Conservation (phyloP, 2,329 filamentous ascomycete genomes). For the Raffaelea deltoideospora region DNA sequence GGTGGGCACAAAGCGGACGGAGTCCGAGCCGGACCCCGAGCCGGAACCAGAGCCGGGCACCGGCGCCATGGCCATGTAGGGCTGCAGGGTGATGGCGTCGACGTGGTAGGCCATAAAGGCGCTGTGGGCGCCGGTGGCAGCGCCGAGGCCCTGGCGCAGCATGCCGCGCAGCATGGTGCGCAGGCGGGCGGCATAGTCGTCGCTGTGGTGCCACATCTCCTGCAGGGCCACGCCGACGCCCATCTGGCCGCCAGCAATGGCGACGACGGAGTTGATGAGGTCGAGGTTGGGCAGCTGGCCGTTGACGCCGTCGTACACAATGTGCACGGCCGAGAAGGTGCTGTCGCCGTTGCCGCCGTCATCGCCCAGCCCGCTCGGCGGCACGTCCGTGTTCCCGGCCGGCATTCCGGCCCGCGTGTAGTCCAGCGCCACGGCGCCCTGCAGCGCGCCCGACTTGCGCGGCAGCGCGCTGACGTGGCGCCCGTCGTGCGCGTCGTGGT, state of each 20-base stretch:
- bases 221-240: conserved; percentile 73
- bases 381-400: not conserved
- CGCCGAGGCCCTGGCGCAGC: conserved; percentile 78
- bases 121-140: conserved; percentile 81
- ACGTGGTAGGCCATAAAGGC: conserved; percentile 97
- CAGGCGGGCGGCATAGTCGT: conserved; percentile 69
- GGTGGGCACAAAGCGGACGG: conserved; percentile 27
- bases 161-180: conserved; percentile 85
- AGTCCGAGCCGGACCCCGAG: too few relatives aligned
- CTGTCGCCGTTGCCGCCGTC: not conserved
- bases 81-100: conserved; percentile 85
- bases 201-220: conserved; percentile 70
- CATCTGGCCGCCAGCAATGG: conserved; percentile 83
- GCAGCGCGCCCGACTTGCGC: conserved; percentile 82
- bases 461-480: conserved; percentile 58
- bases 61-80: conserved; percentile 29
- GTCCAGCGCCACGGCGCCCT: conserved; percentile 86
- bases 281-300: conserved; percentile 92
- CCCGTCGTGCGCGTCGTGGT: conserved; percentile 76
- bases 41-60: too few relatives aligned
- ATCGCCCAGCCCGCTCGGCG: not conserved
- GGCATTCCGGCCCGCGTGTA: conserved; percentile 57
- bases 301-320: conserved; percentile 91
- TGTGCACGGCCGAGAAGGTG: conserved; percentile 68
- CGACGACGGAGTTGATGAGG: conserved; percentile 83